Percentiles rank a stretch among this genome's conserved stretches.
Evolutionary conservation across 441 rosid species (phyloP).

Genomic region (Euphorbia schlechtendalii): DNA sequence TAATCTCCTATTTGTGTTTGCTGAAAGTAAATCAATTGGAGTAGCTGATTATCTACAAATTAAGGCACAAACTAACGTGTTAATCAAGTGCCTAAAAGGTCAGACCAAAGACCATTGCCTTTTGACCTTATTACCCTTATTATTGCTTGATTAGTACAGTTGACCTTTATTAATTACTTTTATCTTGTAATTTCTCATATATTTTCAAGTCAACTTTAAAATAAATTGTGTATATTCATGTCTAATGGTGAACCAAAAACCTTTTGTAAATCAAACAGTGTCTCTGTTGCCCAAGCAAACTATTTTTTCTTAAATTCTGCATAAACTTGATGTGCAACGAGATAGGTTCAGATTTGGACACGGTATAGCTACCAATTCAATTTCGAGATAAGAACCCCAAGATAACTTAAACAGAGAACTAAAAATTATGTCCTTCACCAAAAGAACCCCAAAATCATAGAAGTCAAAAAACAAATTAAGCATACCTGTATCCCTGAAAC

Average conservation of each 20-base stretch:
- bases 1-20: no score
- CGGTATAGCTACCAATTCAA: not conserved
- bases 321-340: not conserved
- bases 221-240: not conserved
- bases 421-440: constrained; percentile 10
- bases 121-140: no score
- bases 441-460: constrained; percentile 8
- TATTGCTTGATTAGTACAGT: no score
- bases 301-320: not conserved
- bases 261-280: not conserved
- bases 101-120: no score
- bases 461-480: constrained; percentile 6
- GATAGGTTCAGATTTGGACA: not conserved
- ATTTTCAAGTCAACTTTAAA: not conserved
- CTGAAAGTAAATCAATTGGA: no score
- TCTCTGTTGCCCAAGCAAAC: not conserved
- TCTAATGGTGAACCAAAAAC: not conserved
- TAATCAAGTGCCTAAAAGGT: no score
- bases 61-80: no score
- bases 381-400: not conserved
- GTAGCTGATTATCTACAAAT: no score
- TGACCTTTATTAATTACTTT: no score
- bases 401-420: not conserved
- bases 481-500: constrained; percentile 44
- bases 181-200: no score